Percentiles rank a stretch among this genome's conserved stretches.
Evolutionary conservation across 23 red algal species (phyloP).

Genomic region (Gracilaria domingensis): DNA sequence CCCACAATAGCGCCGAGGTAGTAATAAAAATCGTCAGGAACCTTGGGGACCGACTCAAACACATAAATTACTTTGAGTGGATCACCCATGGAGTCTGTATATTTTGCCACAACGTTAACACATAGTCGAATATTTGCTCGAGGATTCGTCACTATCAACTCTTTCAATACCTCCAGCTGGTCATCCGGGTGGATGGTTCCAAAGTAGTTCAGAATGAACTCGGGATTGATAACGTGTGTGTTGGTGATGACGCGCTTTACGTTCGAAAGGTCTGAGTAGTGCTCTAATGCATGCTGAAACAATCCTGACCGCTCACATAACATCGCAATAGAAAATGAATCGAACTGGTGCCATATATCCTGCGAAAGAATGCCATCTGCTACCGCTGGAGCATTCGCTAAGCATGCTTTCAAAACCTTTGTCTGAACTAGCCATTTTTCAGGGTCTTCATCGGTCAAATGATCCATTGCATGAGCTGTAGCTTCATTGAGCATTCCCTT

Average conservation of each 20-base stretch:
- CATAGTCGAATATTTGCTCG: slow-evolving; percentile 92
- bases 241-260: slow-evolving; percentile 94
- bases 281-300: slow-evolving; percentile 96
- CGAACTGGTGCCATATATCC: slow-evolving; percentile 97
- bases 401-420: slow-evolving; percentile 87
- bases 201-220: slow-evolving; percentile 94
- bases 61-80: slow-evolving; percentile 77
- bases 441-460: slow-evolving; percentile 78
- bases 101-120: slow-evolving; percentile 87
- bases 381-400: slow-evolving; percentile 85
- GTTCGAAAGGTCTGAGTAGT: slow-evolving; percentile 85
- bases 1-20: slow-evolving; percentile 87
- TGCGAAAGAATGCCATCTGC: slow-evolving; percentile 98
- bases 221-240: slow-evolving; percentile 94
- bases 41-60: slow-evolving; percentile 85
- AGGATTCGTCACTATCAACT: slow-evolving; percentile 82
- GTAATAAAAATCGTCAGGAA: slow-evolving; percentile 85
- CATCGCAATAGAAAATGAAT: slow-evolving; percentile 81
- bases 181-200: slow-evolving; percentile 86
- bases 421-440: slow-evolving; percentile 88
- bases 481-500: slow-evolving; percentile 95
- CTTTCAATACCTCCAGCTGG: slow-evolving; percentile 86
- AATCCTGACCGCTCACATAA: slow-evolving; percentile 92
- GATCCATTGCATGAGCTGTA: slow-evolving; percentile 86
- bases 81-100: slow-evolving; percentile 90